A percentile compares a stretch with the other conserved stretches of the same genome.
Conservation (phyloP, 345 rosid genomes). For the Aquilaria malaccensis region DNA sequence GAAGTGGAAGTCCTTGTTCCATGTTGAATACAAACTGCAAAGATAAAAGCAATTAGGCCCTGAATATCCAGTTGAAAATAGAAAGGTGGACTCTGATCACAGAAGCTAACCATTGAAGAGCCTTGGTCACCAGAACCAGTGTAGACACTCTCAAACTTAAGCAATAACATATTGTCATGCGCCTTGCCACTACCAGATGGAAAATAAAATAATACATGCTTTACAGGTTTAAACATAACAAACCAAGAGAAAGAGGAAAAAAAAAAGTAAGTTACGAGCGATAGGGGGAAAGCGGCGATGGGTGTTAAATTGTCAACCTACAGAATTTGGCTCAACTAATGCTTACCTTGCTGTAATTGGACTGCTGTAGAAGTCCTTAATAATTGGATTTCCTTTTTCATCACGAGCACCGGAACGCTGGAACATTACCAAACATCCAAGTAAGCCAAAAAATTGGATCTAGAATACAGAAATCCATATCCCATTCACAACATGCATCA, state of each 20-base stretch:
- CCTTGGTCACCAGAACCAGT: constrained; percentile 89
- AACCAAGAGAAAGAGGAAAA: background rate
- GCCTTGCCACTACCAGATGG: constrained; percentile 64
- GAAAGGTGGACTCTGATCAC: constrained; percentile 7
- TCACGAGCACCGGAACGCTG: constrained; percentile 86
- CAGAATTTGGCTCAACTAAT: constrained; percentile 8
- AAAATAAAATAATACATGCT: constrained; percentile 12
- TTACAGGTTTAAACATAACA: constrained; percentile 11
- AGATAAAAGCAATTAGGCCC: constrained; percentile 14
- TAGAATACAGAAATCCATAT: constrained; percentile 4
- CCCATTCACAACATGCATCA: background rate
- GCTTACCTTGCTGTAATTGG: constrained; percentile 90
- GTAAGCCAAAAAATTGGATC: background rate
- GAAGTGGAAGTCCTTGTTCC: constrained; percentile 91
- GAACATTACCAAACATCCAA: constrained; percentile 11
- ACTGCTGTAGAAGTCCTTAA: constrained; percentile 75
- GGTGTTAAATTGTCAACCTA: background rate
- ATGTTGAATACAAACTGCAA: constrained; percentile 74
- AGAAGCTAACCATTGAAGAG: constrained; percentile 76
- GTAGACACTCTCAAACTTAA: constrained; percentile 76
- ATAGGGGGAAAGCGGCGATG: background rate
- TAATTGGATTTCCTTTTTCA: constrained; percentile 71
- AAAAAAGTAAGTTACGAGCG: constrained; percentile 2
- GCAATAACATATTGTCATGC: constrained; percentile 67
- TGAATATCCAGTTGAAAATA: background rate